phyloP scores from a whole-genome alignment of 176 grass and related monocot species.

The Olyra latifolia region DNA sequence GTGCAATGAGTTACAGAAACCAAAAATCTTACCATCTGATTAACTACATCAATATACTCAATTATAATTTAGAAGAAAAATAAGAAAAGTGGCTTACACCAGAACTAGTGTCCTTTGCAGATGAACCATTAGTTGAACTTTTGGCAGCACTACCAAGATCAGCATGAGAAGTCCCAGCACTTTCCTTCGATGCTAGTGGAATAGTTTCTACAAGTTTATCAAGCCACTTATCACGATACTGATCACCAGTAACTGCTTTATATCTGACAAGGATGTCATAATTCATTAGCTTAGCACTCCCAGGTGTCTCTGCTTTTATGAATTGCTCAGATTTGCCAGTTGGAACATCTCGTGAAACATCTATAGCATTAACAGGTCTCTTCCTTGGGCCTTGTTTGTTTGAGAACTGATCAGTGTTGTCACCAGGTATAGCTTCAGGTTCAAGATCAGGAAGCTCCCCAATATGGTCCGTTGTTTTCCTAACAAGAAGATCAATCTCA shows the following conservation, averaged over 20 bases:
- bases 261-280: constrained; percentile 56
- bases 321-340: constrained; percentile 47
- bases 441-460: constrained; percentile 74
- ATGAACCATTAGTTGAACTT: constrained; percentile 34
- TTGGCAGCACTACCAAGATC: constrained; percentile 15
- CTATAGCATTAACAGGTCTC: constrained; percentile 53
- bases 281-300: constrained; percentile 60
- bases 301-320: constrained; percentile 80
- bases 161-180: constrained; percentile 41
- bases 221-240: constrained; percentile 77
- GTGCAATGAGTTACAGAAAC: neutral
- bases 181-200: constrained; percentile 56
- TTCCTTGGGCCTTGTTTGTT: constrained; percentile 58
- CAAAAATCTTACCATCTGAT: neutral
- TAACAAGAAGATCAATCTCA: constrained; percentile 85
- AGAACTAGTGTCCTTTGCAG: constrained; percentile 46
- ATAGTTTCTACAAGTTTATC: constrained; percentile 84
- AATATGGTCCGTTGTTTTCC: constrained; percentile 71
- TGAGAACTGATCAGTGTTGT: constrained; percentile 51
- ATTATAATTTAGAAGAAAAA: neutral
- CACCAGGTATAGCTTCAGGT: constrained; percentile 47
- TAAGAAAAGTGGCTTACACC: constrained; percentile 43
- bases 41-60: neutral
- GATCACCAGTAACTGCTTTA: constrained; percentile 62
- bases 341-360: constrained; percentile 56